Evolutionary conservation across 2,329 filamentous ascomycete species (phyloP).

Genomic region (Zelopaecilomyces penicillatus): DNA sequence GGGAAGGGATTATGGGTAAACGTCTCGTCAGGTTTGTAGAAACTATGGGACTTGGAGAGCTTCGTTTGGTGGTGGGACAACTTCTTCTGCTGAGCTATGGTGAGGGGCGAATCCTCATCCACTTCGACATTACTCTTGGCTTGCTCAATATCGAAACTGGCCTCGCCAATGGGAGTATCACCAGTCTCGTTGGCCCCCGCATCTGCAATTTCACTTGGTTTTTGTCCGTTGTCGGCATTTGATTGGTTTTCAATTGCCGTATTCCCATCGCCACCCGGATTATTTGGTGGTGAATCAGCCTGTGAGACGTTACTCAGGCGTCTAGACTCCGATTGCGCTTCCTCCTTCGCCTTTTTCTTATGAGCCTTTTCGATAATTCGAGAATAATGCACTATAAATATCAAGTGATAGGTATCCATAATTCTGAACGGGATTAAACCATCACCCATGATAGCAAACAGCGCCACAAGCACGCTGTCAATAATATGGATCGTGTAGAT

Average conservation of each 20-base stretch:
- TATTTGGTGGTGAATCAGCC: conserved; percentile 10
- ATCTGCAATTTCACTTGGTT: neutral
- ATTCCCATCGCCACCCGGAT: neutral
- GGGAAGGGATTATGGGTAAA: conserved; percentile 75
- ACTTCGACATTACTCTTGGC: conserved; percentile 29
- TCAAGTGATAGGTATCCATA: conserved; percentile 83
- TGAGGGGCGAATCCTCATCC: conserved; percentile 53
- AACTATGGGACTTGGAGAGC: conserved; percentile 74
- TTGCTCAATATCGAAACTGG: conserved; percentile 30
- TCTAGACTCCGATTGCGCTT: neutral
- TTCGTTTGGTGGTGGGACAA: conserved; percentile 72
- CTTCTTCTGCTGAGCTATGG: conserved; percentile 54
- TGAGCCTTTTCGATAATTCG: conserved; percentile 33
- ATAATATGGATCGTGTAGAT: conserved; percentile 62
- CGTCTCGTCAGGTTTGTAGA: conserved; percentile 85
- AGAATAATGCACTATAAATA: conserved; percentile 64
- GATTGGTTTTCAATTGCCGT: conserved; percentile 1
- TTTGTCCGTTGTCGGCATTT: neutral
- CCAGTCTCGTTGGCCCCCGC: conserved; percentile 1
- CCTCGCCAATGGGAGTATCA: conserved; percentile 1
- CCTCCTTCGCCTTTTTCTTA: conserved; percentile 26
- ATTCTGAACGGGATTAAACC: conserved; percentile 66
- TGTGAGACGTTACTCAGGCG: neutral
- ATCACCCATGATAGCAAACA: conserved; percentile 64
- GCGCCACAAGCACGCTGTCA: conserved; percentile 61